Conservation (phyloP, 306 rosid genomes). For the Heteromeles arbutifolia region DNA sequence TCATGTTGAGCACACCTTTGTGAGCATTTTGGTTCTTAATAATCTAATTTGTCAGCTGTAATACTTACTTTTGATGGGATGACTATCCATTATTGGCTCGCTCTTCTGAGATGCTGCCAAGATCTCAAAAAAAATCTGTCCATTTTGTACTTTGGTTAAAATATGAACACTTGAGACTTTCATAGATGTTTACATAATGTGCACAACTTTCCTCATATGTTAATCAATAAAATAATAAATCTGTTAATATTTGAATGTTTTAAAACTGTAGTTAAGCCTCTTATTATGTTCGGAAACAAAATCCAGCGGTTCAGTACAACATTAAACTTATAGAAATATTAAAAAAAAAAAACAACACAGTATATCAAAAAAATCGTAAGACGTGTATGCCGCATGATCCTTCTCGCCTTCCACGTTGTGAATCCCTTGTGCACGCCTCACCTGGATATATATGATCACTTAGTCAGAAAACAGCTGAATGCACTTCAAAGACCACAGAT, state of each 20-base stretch:
- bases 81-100: neutral
- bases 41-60: neutral
- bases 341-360: neutral
- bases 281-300: neutral
- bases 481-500: neutral
- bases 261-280: neutral
- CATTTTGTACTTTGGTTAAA: neutral
- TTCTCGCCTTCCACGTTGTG: conserved; percentile 88
- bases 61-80: neutral
- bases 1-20: neutral
- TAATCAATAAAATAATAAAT: neutral
- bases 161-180: neutral
- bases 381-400: conserved; percentile 48
- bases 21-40: neutral
- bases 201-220: too few relatives aligned
- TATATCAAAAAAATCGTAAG: conserved; percentile 61
- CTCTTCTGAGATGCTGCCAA: neutral
- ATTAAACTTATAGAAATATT: neutral
- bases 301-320: neutral
- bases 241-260: neutral
- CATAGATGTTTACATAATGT: neutral
- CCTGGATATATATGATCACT: conserved; percentile 38
- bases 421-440: conserved; percentile 94
- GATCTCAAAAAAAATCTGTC: neutral
- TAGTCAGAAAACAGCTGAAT: neutral